A percentile compares a stretch with the other conserved stretches of the same genome.
Conservation (phyloP, 352 stramenopile species). For the Thraustotheca clavata region DNA sequence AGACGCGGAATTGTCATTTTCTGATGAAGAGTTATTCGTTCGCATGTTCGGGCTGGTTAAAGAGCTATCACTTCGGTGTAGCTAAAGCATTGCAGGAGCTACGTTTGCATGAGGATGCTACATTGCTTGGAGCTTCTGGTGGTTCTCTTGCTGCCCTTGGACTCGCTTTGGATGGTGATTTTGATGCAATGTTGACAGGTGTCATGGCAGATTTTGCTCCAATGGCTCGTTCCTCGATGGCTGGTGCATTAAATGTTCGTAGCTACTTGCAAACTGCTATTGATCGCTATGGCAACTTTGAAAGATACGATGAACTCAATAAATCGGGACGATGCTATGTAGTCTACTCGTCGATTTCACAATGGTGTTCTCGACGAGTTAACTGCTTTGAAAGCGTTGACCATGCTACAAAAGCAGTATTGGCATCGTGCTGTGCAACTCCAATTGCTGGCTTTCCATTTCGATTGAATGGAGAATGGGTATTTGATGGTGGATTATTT, state of each 20-base stretch:
- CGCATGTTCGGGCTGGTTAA: constrained; percentile 79
- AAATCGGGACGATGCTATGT: constrained; percentile 35
- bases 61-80: constrained; percentile 84
- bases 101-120: constrained; percentile 44
- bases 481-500: constrained; percentile 79
- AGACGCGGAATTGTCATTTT: too few species aligned
- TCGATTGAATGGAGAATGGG: constrained; percentile 70
- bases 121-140: constrained; percentile 72
- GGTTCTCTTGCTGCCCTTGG: constrained; percentile 63
- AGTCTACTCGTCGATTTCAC: constrained; percentile 69
- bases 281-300: constrained; percentile 27
- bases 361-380: constrained; percentile 52
- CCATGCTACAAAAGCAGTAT: constrained; percentile 49
- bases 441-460: constrained; percentile 79
- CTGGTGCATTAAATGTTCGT: constrained; percentile 56
- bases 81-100: constrained; percentile 75
- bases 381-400: constrained; percentile 54
- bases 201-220: constrained; percentile 49
- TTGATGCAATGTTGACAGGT: constrained; percentile 56
- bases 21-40: constrained; percentile 77
- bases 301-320: constrained; percentile 48
- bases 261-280: constrained; percentile 55
- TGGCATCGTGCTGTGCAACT: constrained; percentile 70
- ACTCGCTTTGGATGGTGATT: constrained; percentile 61
- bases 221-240: constrained; percentile 37